Evolutionary conservation across 2,329 filamentous ascomycete species (phyloP).

Genomic region (Mollisia scopiformis): DNA sequence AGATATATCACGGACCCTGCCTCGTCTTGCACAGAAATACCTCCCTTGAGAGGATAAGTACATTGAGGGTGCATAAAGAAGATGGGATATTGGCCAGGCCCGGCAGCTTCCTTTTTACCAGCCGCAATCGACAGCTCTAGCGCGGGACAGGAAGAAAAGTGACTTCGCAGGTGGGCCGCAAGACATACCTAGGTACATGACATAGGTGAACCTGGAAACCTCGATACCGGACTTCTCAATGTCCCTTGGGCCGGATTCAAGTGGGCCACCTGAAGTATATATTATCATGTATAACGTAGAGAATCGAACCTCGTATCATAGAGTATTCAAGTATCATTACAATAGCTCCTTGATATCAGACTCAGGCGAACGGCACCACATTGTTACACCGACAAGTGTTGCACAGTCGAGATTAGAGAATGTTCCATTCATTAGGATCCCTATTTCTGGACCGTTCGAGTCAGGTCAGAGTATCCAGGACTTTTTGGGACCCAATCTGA

Average conservation of each 20-base stretch:
- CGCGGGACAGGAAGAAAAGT: background rate
- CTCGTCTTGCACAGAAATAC: background rate
- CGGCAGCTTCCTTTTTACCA: slow-evolving; percentile 6
- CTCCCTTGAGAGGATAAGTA: background rate
- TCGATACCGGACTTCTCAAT: background rate
- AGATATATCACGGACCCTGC: background rate
- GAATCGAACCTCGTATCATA: background rate
- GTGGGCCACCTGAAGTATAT: background rate
- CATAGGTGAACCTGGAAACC: background rate
- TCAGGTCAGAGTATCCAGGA: background rate
- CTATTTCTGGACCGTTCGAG: background rate
- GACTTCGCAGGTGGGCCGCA: background rate
- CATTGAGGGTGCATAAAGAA: background rate
- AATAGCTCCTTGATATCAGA: background rate
- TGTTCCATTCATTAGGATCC: background rate
- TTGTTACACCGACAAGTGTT: background rate
- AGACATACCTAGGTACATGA: background rate
- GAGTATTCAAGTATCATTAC: background rate
- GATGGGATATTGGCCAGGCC: slow-evolving; percentile 3
- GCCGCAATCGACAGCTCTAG: slow-evolving; percentile 3
- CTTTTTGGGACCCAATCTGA: background rate
- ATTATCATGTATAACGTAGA: background rate
- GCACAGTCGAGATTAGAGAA: background rate
- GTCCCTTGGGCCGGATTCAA: background rate
- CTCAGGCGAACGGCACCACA: background rate